Evolutionary conservation across 73 alveolate genomes (phyloP).

Genomic region (Blepharisma japonicum): DNA sequence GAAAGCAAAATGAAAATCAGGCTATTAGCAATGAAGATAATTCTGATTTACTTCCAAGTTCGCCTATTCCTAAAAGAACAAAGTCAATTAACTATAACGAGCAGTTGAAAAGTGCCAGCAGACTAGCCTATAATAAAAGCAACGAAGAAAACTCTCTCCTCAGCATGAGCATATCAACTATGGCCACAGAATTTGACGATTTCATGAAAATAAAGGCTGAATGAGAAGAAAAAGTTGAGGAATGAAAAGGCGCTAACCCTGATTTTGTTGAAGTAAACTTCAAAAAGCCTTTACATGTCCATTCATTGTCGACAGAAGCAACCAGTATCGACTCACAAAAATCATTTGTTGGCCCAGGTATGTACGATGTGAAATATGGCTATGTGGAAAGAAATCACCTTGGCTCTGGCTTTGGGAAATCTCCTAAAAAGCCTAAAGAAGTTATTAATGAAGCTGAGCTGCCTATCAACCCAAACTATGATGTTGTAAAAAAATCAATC

Average conservation of each 20-base stretch:
- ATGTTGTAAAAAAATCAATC: not conserved
- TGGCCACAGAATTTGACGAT: constrained; percentile 10
- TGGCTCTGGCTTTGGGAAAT: not conserved
- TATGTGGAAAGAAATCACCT: not conserved
- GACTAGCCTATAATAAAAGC: no score
- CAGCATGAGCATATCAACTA: not conserved
- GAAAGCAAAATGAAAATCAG: no score
- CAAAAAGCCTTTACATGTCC: not conserved
- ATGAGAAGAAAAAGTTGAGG: not conserved
- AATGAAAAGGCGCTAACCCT: not conserved
- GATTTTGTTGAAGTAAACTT: not conserved
- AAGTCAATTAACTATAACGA: no score
- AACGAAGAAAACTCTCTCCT: no score
- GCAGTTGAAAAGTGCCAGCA: no score
- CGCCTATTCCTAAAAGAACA: no score
- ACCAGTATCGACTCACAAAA: not conserved
- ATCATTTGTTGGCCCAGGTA: not conserved
- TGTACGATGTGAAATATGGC: not conserved
- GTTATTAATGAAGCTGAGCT: not conserved
- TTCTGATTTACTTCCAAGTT: no score
- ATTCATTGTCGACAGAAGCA: not conserved
- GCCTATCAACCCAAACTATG: not conserved
- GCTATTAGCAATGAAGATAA: no score
- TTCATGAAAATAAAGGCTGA: not conserved
- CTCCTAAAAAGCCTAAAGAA: not conserved